Conservation (phyloP, 2,329 filamentous ascomycete species). For the Aspergillus tubingensis region DNA sequence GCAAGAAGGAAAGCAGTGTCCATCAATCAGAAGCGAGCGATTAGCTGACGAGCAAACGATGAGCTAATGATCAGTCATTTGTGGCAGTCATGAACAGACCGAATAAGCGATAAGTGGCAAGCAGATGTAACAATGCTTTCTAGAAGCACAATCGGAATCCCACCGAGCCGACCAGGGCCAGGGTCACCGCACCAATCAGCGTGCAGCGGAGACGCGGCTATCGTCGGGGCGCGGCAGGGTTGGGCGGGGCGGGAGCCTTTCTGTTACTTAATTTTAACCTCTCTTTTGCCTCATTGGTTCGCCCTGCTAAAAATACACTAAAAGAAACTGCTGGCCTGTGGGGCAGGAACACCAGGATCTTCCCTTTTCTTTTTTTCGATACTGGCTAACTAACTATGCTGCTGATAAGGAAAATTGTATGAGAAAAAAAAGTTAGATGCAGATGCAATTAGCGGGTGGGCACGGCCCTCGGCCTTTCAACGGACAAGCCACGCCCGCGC, state of each 20-base stretch:
- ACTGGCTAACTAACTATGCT: background rate
- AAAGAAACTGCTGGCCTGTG: background rate
- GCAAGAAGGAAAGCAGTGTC: background rate
- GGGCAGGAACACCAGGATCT: background rate
- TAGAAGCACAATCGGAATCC: conserved; percentile 2
- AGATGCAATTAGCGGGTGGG: background rate
- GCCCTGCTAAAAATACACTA: background rate
- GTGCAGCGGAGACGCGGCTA: background rate
- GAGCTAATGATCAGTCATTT: background rate
- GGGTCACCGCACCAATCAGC: conserved; percentile 3
- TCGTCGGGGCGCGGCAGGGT: background rate
- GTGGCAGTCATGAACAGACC: background rate
- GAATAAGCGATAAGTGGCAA: background rate
- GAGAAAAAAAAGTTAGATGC: too few relatives aligned
- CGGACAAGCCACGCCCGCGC: conserved; percentile 4
- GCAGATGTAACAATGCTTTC: background rate
- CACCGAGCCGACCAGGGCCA: background rate
- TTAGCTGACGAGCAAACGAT: background rate
- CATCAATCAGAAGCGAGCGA: background rate
- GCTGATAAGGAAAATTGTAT: too few relatives aligned
- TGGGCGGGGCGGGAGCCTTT: background rate
- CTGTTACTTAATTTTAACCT: conserved; percentile 13
- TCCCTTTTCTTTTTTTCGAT: background rate
- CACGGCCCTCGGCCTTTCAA: background rate
- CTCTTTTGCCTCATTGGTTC: background rate